Conservation (phyloP, 2,329 filamentous ascomycete species). For the Aureobasidium melanogenum region DNA sequence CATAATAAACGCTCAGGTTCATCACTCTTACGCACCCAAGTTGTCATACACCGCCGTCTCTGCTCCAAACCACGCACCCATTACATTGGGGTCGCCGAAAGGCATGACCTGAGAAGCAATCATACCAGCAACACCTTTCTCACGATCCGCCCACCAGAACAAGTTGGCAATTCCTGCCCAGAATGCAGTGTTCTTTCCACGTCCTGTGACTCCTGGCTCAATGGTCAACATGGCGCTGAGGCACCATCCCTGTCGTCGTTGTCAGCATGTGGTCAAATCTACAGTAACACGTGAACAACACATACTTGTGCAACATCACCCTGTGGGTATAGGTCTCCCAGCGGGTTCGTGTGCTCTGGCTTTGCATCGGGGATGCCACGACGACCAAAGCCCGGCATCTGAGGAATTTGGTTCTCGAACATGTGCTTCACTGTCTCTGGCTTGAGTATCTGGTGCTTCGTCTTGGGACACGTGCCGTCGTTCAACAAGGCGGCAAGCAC, state of each 20-base stretch:
- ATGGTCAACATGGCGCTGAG: constrained; percentile 33
- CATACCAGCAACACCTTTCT: constrained; percentile 31
- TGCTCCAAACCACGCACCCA: constrained; percentile 26
- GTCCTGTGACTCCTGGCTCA: constrained; percentile 26
- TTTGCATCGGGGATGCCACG: constrained; percentile 25
- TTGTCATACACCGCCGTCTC: constrained; percentile 18
- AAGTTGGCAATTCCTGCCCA: constrained; percentile 30
- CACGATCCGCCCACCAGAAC: constrained; percentile 31
- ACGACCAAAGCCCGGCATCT: constrained; percentile 28
- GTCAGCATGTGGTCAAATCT: not conserved
- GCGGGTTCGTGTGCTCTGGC: constrained; percentile 24
- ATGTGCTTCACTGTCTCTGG: constrained; percentile 52
- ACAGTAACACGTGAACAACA: not conserved
- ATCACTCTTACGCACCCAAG: not conserved
- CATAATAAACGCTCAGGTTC: not conserved
- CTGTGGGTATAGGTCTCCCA: constrained; percentile 41
- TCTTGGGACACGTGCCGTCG: constrained; percentile 51
- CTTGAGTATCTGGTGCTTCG: constrained; percentile 45
- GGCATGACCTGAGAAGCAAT: constrained; percentile 30
- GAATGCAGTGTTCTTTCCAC: constrained; percentile 26
- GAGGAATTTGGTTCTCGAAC: constrained; percentile 48
- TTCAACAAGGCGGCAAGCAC: constrained; percentile 56
- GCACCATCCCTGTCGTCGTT: constrained; percentile 49
- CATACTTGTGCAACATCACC: constrained; percentile 1
- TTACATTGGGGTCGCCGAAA: constrained; percentile 26